Conservation (phyloP, 257 asterid species). For the Handroanthus guayacan region DNA sequence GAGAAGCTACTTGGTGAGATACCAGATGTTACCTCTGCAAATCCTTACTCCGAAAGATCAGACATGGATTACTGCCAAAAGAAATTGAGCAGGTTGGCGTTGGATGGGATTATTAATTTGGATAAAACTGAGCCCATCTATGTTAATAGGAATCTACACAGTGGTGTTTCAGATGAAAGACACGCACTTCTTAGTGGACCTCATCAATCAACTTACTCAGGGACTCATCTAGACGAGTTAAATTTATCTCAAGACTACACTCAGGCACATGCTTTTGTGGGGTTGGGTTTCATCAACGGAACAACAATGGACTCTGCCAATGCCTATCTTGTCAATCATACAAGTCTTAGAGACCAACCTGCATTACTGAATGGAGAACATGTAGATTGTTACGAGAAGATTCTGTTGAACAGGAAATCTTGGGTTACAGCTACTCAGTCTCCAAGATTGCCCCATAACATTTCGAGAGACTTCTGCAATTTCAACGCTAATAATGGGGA, state of each 20-base stretch:
- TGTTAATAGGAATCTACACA: neutral
- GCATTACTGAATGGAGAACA: neutral
- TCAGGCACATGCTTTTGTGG: neutral
- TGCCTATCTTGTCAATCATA: no score
- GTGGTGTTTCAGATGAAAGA: neutral
- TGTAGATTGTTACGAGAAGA: neutral
- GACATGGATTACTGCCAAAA: neutral
- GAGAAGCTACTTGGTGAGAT: conserved; percentile 13
- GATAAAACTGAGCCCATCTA: conserved; percentile 6
- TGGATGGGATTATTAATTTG: neutral
- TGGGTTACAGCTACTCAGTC: neutral
- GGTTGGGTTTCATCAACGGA: neutral
- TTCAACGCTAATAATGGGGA: neutral
- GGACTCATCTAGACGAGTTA: neutral
- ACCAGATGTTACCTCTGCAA: conserved; percentile 2
- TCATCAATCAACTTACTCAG: neutral
- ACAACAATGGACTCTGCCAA: neutral
- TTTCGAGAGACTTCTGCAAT: neutral
- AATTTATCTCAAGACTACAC: neutral
- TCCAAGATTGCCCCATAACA: neutral
- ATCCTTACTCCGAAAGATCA: neutral
- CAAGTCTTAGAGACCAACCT: neutral
- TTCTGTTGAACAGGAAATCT: neutral
- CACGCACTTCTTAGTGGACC: neutral
- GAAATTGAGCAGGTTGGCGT: neutral